Evolutionary conservation across 2,329 filamentous ascomycete species (phyloP), one percentile per base, ranked within the genome.

Genomic region (Xylariaceae sp.): DNA sequence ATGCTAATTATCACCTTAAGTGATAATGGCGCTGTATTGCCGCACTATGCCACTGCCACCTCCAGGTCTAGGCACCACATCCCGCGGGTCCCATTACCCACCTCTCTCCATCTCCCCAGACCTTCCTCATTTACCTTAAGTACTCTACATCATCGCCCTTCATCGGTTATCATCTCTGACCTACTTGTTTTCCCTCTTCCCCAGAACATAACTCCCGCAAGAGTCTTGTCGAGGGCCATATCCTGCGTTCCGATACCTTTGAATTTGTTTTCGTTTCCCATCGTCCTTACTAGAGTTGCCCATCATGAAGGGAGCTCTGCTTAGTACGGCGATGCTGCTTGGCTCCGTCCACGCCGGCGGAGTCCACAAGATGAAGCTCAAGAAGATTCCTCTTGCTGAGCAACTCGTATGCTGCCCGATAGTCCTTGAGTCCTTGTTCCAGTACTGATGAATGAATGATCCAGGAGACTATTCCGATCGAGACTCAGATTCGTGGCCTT

Each of bases 291-390:
- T 41, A 23, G 65, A 68, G 66, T 69, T 66, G 74, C 74, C 76
- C 77, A 81, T 68, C 76, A 97, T 97, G 93, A 97, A 95, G 88
- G 86, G 86, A 76, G 81, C 87, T 78, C 80, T 92, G 72, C 77
- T 96, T 73, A 81, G 91, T 75, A 88, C 86, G 78, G 86, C 87
- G 72, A 82, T 87, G 80, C 85, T 95, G 82, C 82, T 92, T 72
- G 89, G 89, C 80, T 86, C 88, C 74, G 89, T 89, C 74, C 84
- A 89, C 73, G 93, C 91, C 69, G 23, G 23, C 23, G 91, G 87
- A 71, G 82, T 96, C 67, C 91, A 97, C 86, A 95, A 91, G 83
- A 88, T 97, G 84, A 94, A 95, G 84, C 88, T 99, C 72, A 89
- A 97, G 84, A 99, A 99, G 88, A 80, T 97, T 64, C 88, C 94